Percentiles rank a stretch among this genome's conserved stretches.
These are phyloP conservation scores for Fusarium sp. DNA, from an alignment of 2,329 filamentous ascomycete genomes.

Conservation along the genomic window DNA sequence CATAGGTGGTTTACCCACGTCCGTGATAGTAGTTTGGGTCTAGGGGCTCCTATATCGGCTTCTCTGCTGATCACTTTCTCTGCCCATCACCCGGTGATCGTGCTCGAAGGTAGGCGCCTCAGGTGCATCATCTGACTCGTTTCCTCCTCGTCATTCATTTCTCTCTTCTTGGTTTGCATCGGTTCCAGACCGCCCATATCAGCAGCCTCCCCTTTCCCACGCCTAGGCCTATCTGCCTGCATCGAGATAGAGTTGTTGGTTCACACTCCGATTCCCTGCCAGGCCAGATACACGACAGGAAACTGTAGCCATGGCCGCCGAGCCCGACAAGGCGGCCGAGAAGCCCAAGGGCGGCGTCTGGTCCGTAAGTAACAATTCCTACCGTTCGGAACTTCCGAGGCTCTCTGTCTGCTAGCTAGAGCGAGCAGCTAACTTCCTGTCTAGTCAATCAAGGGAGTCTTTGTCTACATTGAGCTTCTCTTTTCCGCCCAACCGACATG, in stretches of 20 bases:
- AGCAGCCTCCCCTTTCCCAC: not conserved
- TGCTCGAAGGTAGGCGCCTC: not conserved
- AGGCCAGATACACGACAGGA: not conserved
- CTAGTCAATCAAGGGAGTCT: constrained; percentile 22
- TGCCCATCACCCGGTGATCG: not conserved
- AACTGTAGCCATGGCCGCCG: constrained; percentile 22
- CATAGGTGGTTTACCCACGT: not conserved
- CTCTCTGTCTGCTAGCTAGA: not conserved
- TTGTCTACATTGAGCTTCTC: constrained; percentile 56
- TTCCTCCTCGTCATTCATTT: not conserved
- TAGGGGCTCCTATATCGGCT: constrained; percentile 29
- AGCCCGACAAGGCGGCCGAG: constrained; percentile 18
- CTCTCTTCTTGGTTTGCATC: not conserved
- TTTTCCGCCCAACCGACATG: constrained; percentile 51
- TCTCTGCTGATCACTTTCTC: not conserved
- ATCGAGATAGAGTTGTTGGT: not conserved
- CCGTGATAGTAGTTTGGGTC: not conserved
- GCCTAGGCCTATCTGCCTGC: not conserved
- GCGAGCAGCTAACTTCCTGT: not conserved
- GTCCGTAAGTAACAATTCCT: constrained; percentile 22
- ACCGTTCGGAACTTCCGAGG: not conserved
- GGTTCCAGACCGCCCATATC: not conserved
- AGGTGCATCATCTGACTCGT: not conserved
- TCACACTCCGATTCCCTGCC: not conserved
- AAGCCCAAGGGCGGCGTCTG: constrained; percentile 15